Percentiles rank a stretch among this genome's conserved stretches.
Conservation (phyloP, 129 eudicot genomes). For the Kitagawia praeruptora region DNA sequence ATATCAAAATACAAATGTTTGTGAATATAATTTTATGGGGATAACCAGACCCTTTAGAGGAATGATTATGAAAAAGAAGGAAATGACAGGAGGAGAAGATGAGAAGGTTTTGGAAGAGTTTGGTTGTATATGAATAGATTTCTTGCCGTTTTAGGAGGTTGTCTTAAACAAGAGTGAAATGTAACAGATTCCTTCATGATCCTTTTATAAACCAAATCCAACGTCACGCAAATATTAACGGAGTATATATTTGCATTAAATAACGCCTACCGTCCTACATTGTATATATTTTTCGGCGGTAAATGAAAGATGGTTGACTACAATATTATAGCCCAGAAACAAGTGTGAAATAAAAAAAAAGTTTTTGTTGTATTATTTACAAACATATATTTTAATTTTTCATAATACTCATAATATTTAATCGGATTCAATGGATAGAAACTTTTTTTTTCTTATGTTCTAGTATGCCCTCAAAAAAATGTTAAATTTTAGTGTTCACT, state of each 20-base stretch:
- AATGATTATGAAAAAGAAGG: background rate
- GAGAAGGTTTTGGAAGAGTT: constrained; percentile 20
- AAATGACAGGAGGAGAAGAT: background rate
- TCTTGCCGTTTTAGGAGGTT: background rate
- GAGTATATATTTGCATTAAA: background rate
- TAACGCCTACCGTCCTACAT: background rate
- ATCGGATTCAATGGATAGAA: too few relatives aligned
- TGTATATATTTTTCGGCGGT: background rate
- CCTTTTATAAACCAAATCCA: background rate
- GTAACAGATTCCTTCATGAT: background rate
- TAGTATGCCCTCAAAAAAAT: too few relatives aligned
- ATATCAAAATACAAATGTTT: background rate
- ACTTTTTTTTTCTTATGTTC: too few relatives aligned
- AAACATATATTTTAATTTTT: too few relatives aligned
- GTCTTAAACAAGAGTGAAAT: background rate
- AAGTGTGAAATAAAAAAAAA: too few relatives aligned
- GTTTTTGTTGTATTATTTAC: too few relatives aligned
- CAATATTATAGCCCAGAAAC: too few relatives aligned
- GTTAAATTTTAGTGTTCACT: too few relatives aligned
- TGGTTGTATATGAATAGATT: constrained; percentile 10
- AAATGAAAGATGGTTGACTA: background rate
- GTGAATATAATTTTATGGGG: background rate
- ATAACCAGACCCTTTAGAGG: background rate
- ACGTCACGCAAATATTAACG: background rate
- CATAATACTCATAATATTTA: too few relatives aligned